Conservation (phyloP, 345 rosid genomes). For the Angophora floribunda region DNA sequence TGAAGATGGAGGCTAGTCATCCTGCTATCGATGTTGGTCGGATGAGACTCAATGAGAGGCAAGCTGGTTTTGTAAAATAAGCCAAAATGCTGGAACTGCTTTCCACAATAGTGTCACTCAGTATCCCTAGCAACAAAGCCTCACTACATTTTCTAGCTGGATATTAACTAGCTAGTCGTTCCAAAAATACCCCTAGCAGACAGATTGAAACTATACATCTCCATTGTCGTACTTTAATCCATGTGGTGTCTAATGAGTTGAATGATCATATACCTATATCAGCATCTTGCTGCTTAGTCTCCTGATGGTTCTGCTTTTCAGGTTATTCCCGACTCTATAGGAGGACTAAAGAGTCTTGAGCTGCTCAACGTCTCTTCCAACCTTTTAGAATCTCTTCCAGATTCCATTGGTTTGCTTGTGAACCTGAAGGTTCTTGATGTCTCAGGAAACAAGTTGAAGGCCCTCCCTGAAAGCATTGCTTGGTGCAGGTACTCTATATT, state of each 20-base stretch:
- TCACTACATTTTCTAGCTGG: not conserved
- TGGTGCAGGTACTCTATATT: constrained; percentile 38
- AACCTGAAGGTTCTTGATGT: constrained; percentile 59
- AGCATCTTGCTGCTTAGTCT: not conserved
- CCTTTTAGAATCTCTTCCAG: constrained; percentile 46
- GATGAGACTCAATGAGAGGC: not conserved
- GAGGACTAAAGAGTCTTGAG: constrained; percentile 62
- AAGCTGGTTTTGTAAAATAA: not conserved
- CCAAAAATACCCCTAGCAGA: not conserved
- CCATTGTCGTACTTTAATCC: not conserved
- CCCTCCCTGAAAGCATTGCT: constrained; percentile 75
- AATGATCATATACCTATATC: not conserved
- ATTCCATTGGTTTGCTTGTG: constrained; percentile 63
- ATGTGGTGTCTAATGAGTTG: not conserved
- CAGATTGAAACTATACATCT: not conserved
- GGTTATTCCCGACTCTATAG: constrained; percentile 85
- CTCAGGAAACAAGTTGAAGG: constrained; percentile 63
- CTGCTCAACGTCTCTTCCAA: constrained; percentile 72
- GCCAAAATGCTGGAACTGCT: not conserved
- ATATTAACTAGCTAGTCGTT: not conserved
- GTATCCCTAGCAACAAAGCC: not conserved
- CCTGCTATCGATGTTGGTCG: not conserved
- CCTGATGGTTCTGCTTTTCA: not conserved
- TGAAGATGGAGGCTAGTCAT: not conserved
- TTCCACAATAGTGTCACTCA: not conserved